Percentiles rank a stretch among this genome's conserved stretches.
phyloP scores from a whole-genome alignment of 768 basidiomycete species.

The Lactarius sanguifluus region DNA sequence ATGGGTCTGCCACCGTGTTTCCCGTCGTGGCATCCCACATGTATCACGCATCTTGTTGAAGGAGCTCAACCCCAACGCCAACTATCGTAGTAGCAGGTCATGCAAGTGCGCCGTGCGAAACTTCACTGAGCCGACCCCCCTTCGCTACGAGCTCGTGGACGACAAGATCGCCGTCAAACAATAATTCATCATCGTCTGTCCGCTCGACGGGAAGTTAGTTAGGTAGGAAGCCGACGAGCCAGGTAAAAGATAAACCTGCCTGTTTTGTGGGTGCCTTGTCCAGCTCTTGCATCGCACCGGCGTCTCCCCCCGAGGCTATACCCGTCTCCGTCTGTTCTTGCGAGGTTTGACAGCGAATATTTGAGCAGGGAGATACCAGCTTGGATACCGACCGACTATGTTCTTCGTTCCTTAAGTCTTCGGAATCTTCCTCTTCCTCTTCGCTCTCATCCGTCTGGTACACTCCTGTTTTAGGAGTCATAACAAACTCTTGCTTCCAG shows the following conservation, averaged over 20 bases:
- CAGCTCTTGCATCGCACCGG: not conserved
- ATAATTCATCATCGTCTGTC: slow-evolving; percentile 16
- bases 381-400: not conserved
- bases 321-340: not conserved
- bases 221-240: not conserved
- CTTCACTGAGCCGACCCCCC: slow-evolving; percentile 14
- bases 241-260: not conserved
- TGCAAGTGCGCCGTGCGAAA: slow-evolving; percentile 21
- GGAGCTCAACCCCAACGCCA: not conserved
- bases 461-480: not conserved
- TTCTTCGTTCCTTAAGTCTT: slow-evolving; percentile 14
- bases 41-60: not conserved
- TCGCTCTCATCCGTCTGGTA: slow-evolving; percentile 22
- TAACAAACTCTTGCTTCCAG: not conserved
- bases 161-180: slow-evolving; percentile 13
- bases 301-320: not conserved
- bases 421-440: slow-evolving; percentile 14
- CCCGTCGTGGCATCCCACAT: too few relatives aligned
- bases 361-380: not conserved
- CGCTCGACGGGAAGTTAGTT: not conserved
- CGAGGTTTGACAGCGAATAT: not conserved
- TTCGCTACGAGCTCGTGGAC: slow-evolving; percentile 14
- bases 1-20: too few relatives aligned
- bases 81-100: slow-evolving; percentile 9
- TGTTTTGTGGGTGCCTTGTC: not conserved